phyloP scores from a whole-genome alignment of 805 yeast genomes.

The Clavispora fructus region DNA sequence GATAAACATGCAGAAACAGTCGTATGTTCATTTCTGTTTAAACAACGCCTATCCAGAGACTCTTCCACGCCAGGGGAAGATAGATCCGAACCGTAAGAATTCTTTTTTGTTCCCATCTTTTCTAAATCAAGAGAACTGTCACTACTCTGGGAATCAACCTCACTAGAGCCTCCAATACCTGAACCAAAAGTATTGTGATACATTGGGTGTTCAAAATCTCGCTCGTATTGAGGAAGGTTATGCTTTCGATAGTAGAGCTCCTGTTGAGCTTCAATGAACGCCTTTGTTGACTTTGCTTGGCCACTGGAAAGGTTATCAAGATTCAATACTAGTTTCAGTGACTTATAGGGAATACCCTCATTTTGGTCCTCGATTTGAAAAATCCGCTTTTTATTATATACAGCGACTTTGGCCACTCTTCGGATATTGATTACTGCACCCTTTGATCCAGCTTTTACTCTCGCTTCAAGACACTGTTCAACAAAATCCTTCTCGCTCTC shows the following conservation, averaged over 20 bases:
- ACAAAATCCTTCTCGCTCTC: slow-evolving; percentile 23
- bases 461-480: slow-evolving; percentile 2
- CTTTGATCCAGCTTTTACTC: neutral
- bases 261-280: slow-evolving; percentile 22
- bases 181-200: slow-evolving; percentile 4
- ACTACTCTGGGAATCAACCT: slow-evolving; percentile 13
- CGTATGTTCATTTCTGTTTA: too few species aligned
- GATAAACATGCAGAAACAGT: too few species aligned
- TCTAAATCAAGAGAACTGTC: slow-evolving; percentile 9
- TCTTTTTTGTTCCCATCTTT: neutral
- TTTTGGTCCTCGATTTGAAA: neutral
- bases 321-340: neutral
- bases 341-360: neutral
- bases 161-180: slow-evolving; percentile 14
- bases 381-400: slow-evolving; percentile 8
- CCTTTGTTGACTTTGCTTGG: neutral
- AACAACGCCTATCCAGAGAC: neutral
- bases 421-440: slow-evolving; percentile 9
- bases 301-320: neutral
- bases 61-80: neutral
- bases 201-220: slow-evolving; percentile 5
- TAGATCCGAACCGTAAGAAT: neutral
- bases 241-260: slow-evolving; percentile 16
- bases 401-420: slow-evolving; percentile 10
- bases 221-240: slow-evolving; percentile 6